Evolutionary conservation across 306 rosid species (phyloP).

Genomic region (Fagus crenata): DNA sequence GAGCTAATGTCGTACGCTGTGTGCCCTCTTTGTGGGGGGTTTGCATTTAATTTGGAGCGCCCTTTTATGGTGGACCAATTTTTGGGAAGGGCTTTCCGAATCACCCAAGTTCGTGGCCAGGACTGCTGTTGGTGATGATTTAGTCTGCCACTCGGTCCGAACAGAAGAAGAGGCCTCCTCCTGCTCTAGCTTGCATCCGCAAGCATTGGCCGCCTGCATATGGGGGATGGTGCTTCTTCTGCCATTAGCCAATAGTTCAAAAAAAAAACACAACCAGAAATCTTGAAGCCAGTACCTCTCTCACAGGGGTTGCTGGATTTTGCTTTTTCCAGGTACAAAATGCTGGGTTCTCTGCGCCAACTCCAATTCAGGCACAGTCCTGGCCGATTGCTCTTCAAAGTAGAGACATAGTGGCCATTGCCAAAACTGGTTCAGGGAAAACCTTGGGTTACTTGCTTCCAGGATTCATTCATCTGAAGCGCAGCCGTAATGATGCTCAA

Average conservation of each 20-base stretch:
- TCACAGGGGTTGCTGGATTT: constrained; percentile 61
- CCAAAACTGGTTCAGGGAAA: constrained; percentile 98
- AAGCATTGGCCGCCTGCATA: constrained; percentile 83
- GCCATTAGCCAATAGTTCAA: constrained; percentile 56
- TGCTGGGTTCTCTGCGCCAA: constrained; percentile 98
- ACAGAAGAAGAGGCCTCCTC: constrained; percentile 99
- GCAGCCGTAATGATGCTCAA: constrained; percentile 57
- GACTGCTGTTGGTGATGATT: constrained; percentile 97
- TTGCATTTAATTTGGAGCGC: constrained; percentile 93
- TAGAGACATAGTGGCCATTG: constrained; percentile 97
- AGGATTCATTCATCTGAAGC: constrained; percentile 87
- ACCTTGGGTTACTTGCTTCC: constrained; percentile 96
- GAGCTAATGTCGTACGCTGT: constrained; percentile 99
- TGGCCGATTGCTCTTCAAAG: constrained; percentile 98
- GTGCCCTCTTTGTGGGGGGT: constrained; percentile 94
- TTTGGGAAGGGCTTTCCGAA: constrained; percentile 94
- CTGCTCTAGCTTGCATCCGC: constrained; percentile 93
- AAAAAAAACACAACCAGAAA: constrained; percentile 41
- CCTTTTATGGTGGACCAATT: constrained; percentile 90
- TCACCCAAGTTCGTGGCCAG: constrained; percentile 92
- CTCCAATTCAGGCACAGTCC: constrained; percentile 99
- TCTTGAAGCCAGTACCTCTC: constrained; percentile 33
- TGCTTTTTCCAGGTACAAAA: constrained; percentile 86
- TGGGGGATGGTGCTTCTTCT: constrained; percentile 98
- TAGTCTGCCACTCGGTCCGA: constrained; percentile 94